A percentile compares a stretch with the other conserved stretches of the same genome.
phyloP scores from a whole-genome alignment of 306 rosid genomes.

The Oxytropis ochrocephala region DNA sequence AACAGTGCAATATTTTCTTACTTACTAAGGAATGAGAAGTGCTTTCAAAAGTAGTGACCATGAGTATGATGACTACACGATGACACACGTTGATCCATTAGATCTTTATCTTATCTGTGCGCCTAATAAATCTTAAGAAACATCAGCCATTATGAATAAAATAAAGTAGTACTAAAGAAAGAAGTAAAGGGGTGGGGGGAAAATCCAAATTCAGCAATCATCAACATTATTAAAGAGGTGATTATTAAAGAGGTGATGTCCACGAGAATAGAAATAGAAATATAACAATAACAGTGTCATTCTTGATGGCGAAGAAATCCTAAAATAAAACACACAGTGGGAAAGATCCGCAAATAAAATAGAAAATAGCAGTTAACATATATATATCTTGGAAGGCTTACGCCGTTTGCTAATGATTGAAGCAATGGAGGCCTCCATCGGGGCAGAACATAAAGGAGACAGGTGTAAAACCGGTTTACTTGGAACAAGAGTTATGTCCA shows the following conservation, averaged over 20 bases:
- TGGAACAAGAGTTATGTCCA: neutral
- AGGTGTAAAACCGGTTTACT: neutral
- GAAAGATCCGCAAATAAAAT: no score
- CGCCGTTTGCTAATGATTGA: constrained; percentile 4
- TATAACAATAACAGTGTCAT: neutral
- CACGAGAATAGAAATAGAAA: no score
- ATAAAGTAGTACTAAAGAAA: neutral
- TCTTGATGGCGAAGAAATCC: neutral
- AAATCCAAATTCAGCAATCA: neutral
- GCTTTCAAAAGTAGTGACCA: constrained; percentile 23
- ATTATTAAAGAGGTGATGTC: neutral
- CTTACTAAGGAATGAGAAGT: constrained; percentile 23
- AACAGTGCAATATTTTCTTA: neutral
- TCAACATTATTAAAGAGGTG: constrained; percentile 7
- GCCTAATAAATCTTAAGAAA: constrained; percentile 8
- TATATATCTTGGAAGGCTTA: neutral
- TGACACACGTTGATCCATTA: constrained; percentile 6
- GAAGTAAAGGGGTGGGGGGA: neutral
- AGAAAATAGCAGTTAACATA: no score
- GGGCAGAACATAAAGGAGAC: neutral
- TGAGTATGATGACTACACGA: neutral
- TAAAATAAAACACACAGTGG: no score
- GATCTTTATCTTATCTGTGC: neutral
- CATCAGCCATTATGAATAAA: neutral
- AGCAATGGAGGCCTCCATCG: neutral